phyloP scores from a whole-genome alignment of 441 rosid genomes.

The Erodium trifolium region DNA sequence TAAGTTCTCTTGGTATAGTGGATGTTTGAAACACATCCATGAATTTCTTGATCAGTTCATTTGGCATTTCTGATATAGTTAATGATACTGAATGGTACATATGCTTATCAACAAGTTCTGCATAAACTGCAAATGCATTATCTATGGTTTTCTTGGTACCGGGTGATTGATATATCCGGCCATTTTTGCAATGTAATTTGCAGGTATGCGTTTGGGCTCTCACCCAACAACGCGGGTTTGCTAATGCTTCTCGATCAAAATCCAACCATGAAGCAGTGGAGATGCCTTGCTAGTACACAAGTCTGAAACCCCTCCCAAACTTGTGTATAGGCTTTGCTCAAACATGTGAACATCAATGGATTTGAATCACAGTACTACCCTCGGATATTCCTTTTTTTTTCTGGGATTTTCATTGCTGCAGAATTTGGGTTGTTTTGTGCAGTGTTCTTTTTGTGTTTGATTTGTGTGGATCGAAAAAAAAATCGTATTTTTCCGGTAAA shows the following conservation, averaged over 20 bases:
- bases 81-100: not conserved
- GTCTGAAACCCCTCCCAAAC: constrained; percentile 31
- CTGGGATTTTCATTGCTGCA: constrained; percentile 21
- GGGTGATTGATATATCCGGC: constrained; percentile 9
- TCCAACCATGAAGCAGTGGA: constrained; percentile 60
- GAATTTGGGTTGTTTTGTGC: constrained; percentile 31
- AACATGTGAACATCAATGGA: constrained; percentile 17
- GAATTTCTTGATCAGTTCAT: not conserved
- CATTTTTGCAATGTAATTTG: constrained; percentile 15
- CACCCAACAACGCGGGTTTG: constrained; percentile 60
- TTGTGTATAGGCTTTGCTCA: constrained; percentile 10
- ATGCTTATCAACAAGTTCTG: not conserved
- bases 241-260: constrained; percentile 68
- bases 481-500: constrained; percentile 11
- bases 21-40: not conserved
- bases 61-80: not conserved
- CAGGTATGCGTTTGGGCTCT: constrained; percentile 58
- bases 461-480: not conserved
- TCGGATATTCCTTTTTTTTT: constrained; percentile 21
- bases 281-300: constrained; percentile 74
- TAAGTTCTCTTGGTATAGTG: not conserved
- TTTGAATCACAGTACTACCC: constrained; percentile 17
- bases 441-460: constrained; percentile 25
- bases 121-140: not conserved
- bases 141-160: not conserved